Percentiles rank a stretch among this genome's conserved stretches.
phyloP scores from a whole-genome alignment of 2,329 filamentous ascomycete species.

The Pseudogymnoascus sp. region DNA sequence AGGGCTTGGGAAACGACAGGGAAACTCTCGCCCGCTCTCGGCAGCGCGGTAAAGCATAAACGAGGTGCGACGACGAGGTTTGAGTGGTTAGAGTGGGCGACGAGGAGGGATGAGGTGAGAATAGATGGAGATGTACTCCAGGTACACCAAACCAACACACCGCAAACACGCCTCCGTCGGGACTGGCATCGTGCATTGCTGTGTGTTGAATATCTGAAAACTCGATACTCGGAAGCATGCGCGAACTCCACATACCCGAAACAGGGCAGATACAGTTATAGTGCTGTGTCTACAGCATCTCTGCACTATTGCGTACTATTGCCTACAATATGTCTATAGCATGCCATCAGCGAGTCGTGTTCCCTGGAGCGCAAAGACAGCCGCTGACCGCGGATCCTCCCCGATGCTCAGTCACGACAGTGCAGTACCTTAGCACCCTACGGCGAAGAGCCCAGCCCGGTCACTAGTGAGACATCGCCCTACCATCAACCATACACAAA shows the following conservation, averaged over 20 bases:
- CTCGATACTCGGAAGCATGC: background rate
- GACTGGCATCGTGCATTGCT: background rate
- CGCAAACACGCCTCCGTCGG: background rate
- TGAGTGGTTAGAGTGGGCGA: background rate
- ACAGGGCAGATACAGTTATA: background rate
- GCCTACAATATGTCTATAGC: background rate
- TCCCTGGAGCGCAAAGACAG: conserved; percentile 1
- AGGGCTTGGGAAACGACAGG: background rate
- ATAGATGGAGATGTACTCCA: background rate
- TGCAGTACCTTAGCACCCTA: background rate
- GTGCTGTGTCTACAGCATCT: background rate
- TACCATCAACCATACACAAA: background rate
- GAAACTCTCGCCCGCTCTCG: background rate
- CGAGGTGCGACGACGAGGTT: background rate
- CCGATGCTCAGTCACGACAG: background rate
- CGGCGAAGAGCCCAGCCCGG: background rate
- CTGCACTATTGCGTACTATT: background rate
- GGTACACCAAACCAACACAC: background rate
- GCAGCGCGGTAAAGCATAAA: background rate
- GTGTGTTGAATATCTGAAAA: background rate
- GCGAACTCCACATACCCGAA: background rate
- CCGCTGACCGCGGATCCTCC: background rate
- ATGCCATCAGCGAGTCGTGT: background rate
- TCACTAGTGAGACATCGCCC: background rate
- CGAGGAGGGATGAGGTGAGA: background rate